phyloP scores from a whole-genome alignment of 768 basidiomycete species.

The Tephrocybe rancida region DNA sequence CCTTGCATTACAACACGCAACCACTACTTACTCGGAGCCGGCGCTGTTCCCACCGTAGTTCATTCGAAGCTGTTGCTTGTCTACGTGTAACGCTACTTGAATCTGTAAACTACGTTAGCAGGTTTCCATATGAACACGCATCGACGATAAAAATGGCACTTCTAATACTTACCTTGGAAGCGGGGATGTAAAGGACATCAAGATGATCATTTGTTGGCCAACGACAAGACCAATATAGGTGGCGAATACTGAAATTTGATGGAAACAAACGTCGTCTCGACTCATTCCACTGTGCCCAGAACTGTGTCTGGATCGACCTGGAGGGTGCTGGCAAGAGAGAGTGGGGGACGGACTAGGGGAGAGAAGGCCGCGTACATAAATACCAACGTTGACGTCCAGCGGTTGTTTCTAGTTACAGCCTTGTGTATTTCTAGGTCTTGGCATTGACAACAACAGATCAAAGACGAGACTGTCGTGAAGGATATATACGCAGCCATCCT shows the following conservation, averaged over 20 bases:
- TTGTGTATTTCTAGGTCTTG: not conserved
- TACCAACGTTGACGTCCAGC: not conserved
- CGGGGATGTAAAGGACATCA: not conserved
- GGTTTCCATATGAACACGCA: not conserved
- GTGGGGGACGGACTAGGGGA: not conserved
- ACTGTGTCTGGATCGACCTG: not conserved
- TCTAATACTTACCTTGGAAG: not conserved
- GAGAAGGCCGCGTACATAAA: not conserved
- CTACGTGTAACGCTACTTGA: too few relatives aligned
- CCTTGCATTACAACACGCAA: conserved; percentile 13
- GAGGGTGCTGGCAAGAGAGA: not conserved
- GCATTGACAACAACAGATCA: conserved; percentile 35
- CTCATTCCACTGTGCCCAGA: too few relatives aligned
- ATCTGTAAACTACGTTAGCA: too few relatives aligned
- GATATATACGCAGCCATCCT: conserved; percentile 16
- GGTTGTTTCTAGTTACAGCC: conserved; percentile 6
- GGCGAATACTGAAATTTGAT: too few relatives aligned
- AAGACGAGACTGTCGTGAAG: conserved; percentile 14
- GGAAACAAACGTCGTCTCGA: too few relatives aligned
- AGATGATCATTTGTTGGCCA: not conserved
- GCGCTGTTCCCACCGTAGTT: not conserved
- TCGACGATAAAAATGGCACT: not conserved
- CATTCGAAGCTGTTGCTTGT: too few relatives aligned
- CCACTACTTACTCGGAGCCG: not conserved
- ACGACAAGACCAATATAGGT: too few relatives aligned